Conservation (phyloP, 2,329 filamentous ascomycete species). For the Botrytis hyacinthi region DNA sequence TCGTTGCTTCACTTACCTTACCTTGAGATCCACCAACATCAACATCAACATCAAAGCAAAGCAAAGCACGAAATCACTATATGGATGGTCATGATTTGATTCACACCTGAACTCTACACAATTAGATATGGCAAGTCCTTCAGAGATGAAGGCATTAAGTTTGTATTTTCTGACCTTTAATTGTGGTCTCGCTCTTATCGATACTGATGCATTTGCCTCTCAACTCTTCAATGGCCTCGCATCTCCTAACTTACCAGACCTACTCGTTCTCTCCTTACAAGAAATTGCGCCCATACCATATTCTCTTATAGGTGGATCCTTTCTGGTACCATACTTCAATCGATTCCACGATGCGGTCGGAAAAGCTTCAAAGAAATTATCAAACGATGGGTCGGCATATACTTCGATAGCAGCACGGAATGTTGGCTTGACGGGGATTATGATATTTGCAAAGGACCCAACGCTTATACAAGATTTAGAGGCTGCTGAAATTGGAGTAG, state of each 20-base stretch:
- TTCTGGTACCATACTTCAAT: constrained; percentile 72
- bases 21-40: neutral
- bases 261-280: constrained; percentile 71
- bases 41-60: neutral
- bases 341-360: constrained; percentile 70
- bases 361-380: constrained; percentile 53
- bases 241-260: constrained; percentile 56
- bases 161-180: constrained; percentile 87
- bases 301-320: constrained; percentile 81
- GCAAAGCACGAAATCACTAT: neutral
- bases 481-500: constrained; percentile 80
- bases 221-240: constrained; percentile 64
- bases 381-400: constrained; percentile 49
- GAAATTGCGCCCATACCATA: constrained; percentile 84
- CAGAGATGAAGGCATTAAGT: constrained; percentile 46
- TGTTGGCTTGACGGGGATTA: constrained; percentile 84
- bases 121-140: neutral
- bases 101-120: neutral
- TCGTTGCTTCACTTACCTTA: neutral
- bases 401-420: constrained; percentile 69
- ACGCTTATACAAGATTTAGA: constrained; percentile 63
- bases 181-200: constrained; percentile 70
- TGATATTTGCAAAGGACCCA: constrained; percentile 74
- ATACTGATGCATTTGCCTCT: constrained; percentile 66
- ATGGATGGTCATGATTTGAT: neutral